These are phyloP conservation scores for Cudoniella acicularis DNA, from an alignment of 495 filamentous ascomycete species.

Conservation along the genomic window DNA sequence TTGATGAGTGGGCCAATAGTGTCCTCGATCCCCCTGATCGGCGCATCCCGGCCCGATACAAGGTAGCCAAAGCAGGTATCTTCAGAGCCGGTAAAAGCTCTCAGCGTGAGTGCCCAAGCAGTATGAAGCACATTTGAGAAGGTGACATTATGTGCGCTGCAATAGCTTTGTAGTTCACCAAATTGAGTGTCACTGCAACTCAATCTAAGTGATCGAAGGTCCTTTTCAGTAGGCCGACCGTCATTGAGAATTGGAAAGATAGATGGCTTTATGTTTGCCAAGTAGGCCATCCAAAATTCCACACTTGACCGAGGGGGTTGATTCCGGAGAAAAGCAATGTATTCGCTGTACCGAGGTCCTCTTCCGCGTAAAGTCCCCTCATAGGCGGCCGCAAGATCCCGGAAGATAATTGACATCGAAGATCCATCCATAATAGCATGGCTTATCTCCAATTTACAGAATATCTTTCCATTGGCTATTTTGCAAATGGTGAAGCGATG, in stretches of 20 bases:
- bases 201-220: background rate
- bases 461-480: background rate
- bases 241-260: constrained; percentile 7
- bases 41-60: constrained; percentile 17
- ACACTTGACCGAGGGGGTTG: background rate
- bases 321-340: constrained; percentile 7
- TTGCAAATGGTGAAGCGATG: constrained; percentile 5
- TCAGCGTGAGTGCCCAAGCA: constrained; percentile 55
- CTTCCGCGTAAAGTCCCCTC: background rate
- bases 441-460: constrained; percentile 1
- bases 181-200: background rate
- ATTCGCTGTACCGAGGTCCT: background rate
- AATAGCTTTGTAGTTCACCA: background rate
- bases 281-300: constrained; percentile 10
- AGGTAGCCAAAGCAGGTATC: constrained; percentile 55
- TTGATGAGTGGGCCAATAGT: constrained; percentile 23
- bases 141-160: background rate
- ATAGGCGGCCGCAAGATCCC: constrained; percentile 4
- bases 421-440: constrained; percentile 3
- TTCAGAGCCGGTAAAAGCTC: constrained; percentile 45
- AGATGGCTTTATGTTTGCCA: constrained; percentile 1
- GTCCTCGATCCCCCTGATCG: constrained; percentile 24
- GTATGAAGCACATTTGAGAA: constrained; percentile 38
- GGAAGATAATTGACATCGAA: background rate
- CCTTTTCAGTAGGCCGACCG: background rate